A percentile compares a stretch with the other conserved stretches of the same genome.
Conservation (phyloP, 441 rosid genomes). For the Breynia disticha region DNA sequence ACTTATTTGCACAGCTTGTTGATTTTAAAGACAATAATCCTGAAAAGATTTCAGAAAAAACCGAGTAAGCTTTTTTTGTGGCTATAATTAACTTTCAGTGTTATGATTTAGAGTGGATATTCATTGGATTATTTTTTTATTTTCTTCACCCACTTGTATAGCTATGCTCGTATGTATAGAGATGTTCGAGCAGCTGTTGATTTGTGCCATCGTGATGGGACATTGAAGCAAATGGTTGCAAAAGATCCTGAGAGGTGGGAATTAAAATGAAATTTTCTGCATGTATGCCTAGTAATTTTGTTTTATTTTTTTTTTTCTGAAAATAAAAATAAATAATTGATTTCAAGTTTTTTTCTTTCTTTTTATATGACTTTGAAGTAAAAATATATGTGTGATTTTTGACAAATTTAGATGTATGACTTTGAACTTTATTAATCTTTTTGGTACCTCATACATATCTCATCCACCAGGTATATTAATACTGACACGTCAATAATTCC, state of each 20-base stretch:
- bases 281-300: background rate
- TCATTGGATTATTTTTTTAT: background rate
- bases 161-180: conserved; percentile 83
- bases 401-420: too few relatives aligned
- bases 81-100: background rate
- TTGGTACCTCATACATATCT: background rate
- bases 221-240: conserved; percentile 95
- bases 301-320: background rate
- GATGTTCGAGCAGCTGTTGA: conserved; percentile 98
- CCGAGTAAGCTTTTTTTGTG: conserved; percentile 41
- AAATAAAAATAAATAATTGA: background rate
- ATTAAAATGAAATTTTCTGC: conserved; percentile 1
- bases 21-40: conserved; percentile 78
- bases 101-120: background rate
- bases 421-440: too few relatives aligned
- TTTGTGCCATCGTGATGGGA: conserved; percentile 98
- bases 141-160: conserved; percentile 18
- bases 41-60: conserved; percentile 43
- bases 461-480: conserved; percentile 32
- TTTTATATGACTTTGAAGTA: too few relatives aligned
- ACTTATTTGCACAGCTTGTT: conserved; percentile 94
- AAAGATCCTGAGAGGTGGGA: conserved; percentile 66
- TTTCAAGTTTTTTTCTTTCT: too few relatives aligned
- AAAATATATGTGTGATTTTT: too few relatives aligned
- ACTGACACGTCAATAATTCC: conserved; percentile 71